Base-by-base conservation (phyloP, 2,329 filamentous ascomycete species). In the Bisporella sp. region DNA sequence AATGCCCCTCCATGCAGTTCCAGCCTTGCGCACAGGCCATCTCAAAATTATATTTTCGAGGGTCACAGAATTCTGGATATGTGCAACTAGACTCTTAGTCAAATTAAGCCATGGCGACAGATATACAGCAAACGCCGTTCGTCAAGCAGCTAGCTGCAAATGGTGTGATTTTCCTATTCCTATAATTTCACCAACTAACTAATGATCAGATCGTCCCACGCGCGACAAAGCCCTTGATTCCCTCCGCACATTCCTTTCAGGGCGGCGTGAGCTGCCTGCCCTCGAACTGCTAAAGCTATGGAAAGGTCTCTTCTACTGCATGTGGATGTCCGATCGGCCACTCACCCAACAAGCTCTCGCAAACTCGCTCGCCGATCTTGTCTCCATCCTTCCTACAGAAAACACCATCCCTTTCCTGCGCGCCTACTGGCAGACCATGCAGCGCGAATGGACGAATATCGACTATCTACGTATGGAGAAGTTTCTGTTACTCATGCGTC, bases 311-410 rank as follows among this genome's bases (percentile, higher is more conserved):
- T 96, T 93, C 74, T 96, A 90, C 76, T 85, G 85, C 64, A 81
- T 93, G 63, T 96, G 89, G 85, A 93, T 96, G 84, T 89, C 85
- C 68, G 91, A 96, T 74, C 87, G 90, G 45, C 85, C 90, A 8
- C 72, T 84, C n/a, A 84, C 87, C 3, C 92, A 96, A 73, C 90
- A 96, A 73, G 79, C 79, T 41, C 85, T 97, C 43, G 87, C 87
- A 59, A 72, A 76, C 58, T 84, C 91, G 55, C 84, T 97, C 49
- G 87, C 90, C 41, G 78, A 71, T 1, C 80, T 96, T 45, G 68
- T 86, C 42, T 75, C 78, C 55, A 70, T 76, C 28, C 72, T 92
- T 31, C 77, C 79, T 39, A 63, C 68, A 3, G 50, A 68, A 37
- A 69, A 67, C 12, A 59, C 70, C 5, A 66, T 71, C 43, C 68